Percentiles rank a stretch among this genome's conserved stretches.
These are phyloP conservation scores for Podospora bellae-mahoneyi DNA, from an alignment of 495 filamentous ascomycete genomes.

Conservation along the genomic window DNA sequence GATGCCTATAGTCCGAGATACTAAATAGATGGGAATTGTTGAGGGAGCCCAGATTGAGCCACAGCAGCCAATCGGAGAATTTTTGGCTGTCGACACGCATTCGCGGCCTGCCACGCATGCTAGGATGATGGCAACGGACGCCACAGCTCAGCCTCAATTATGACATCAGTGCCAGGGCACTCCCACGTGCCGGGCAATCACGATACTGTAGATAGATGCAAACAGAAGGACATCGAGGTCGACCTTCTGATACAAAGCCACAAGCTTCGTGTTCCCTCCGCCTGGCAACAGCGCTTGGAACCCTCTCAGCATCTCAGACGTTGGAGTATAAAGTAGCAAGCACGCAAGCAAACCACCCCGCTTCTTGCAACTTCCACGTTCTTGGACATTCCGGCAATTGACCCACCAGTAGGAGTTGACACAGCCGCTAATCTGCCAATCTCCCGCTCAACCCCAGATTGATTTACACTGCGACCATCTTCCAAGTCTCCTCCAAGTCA, in stretches of 20 bases:
- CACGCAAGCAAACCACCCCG: not conserved
- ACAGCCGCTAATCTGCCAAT: not conserved
- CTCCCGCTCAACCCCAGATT: not conserved
- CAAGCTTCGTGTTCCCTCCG: not conserved
- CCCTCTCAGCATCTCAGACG: not conserved
- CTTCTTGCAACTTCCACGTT: not conserved
- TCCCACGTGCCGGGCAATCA: not conserved
- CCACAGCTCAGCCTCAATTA: not conserved
- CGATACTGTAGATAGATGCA: not conserved
- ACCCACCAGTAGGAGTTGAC: not conserved
- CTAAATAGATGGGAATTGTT: not conserved
- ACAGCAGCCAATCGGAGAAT: not conserved
- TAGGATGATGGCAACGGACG: not conserved
- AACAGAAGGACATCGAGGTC: not conserved
- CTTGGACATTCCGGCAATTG: not conserved
- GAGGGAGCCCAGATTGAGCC: not conserved
- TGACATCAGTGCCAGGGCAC: not conserved
- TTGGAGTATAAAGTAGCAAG: not conserved
- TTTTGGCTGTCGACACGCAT: not conserved
- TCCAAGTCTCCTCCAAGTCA: too few species aligned
- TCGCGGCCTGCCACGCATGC: not conserved
- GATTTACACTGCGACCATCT: not conserved
- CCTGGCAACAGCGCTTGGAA: not conserved
- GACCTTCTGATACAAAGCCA: not conserved
- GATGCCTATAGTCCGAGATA: not conserved